Percentiles rank a stretch among this genome's conserved stretches.
Conservation (phyloP, 1,139 yeast genomes). For the Hyphopichia fennica region DNA sequence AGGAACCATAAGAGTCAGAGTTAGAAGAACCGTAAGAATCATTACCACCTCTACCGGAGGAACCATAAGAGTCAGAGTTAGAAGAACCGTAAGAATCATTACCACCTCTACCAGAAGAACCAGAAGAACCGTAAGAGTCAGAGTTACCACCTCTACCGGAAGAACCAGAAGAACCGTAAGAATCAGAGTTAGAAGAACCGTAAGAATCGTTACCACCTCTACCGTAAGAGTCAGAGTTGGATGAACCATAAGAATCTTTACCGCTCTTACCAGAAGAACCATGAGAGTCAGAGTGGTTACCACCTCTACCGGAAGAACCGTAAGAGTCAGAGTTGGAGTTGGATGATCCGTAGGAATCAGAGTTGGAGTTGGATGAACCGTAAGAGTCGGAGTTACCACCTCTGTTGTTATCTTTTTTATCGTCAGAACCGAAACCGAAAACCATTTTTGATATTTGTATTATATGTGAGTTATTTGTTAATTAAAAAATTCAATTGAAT, state of each 20-base stretch:
- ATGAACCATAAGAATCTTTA: conserved; percentile 12
- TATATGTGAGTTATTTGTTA: background rate
- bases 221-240: conserved; percentile 7
- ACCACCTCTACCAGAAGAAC: conserved; percentile 14
- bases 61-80: conserved; percentile 15
- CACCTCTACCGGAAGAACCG: conserved; percentile 11
- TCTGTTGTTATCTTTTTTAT: conserved; percentile 13
- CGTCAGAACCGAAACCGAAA: conserved; percentile 27
- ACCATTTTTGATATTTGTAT: conserved; percentile 22
- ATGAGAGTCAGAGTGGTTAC: conserved; percentile 9
- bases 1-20: conserved; percentile 14
- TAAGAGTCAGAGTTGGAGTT: conserved; percentile 12
- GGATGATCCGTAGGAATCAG: conserved; percentile 5
- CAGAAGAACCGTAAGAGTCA: conserved; percentile 20
- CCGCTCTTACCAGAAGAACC: conserved; percentile 10
- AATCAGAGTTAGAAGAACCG: conserved; percentile 12
- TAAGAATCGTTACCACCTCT: conserved; percentile 12
- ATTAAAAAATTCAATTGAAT: background rate
- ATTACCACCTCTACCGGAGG: conserved; percentile 12
- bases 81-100: conserved; percentile 22
- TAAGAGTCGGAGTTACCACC: conserved; percentile 8
- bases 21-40: conserved; percentile 24
- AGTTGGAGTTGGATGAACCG: conserved; percentile 10
- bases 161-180: conserved; percentile 21
- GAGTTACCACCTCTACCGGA: conserved; percentile 12